Percentiles rank a stretch among this genome's conserved stretches.
phyloP scores from a whole-genome alignment of 176 grass and related monocot species.

The Avena insularis region DNA sequence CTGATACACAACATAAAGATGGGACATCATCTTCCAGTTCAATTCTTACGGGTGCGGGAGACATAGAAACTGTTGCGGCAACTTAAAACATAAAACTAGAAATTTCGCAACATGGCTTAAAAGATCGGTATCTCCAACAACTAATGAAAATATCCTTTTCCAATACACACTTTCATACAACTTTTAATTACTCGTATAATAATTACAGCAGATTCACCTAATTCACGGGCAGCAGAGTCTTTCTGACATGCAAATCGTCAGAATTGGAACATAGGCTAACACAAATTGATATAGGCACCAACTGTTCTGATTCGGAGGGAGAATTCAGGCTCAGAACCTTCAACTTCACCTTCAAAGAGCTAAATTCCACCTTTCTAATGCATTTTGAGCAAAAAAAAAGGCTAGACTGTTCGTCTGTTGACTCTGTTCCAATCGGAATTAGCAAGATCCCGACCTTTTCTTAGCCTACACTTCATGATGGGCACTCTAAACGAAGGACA shows the following conservation, averaged over 20 bases:
- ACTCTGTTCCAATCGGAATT: slow-evolving; percentile 4
- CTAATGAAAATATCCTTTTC: background rate
- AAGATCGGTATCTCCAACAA: background rate
- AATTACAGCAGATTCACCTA: background rate
- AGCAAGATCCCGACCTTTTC: slow-evolving; percentile 43
- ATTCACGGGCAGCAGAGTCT: background rate
- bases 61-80: background rate
- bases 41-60: background rate
- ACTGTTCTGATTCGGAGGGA: background rate
- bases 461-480: background rate
- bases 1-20: background rate
- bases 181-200: background rate
- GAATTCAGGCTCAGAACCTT: background rate
- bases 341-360: background rate
- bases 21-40: no score
- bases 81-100: slow-evolving; percentile 19
- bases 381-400: background rate
- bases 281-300: background rate
- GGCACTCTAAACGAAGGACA: background rate
- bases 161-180: background rate
- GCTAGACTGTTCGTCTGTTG: no score
- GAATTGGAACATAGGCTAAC: background rate
- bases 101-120: background rate
- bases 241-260: background rate
- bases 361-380: background rate